Conservation (phyloP, 805 yeast species). For the Kodamaea kaohsiungensis region DNA sequence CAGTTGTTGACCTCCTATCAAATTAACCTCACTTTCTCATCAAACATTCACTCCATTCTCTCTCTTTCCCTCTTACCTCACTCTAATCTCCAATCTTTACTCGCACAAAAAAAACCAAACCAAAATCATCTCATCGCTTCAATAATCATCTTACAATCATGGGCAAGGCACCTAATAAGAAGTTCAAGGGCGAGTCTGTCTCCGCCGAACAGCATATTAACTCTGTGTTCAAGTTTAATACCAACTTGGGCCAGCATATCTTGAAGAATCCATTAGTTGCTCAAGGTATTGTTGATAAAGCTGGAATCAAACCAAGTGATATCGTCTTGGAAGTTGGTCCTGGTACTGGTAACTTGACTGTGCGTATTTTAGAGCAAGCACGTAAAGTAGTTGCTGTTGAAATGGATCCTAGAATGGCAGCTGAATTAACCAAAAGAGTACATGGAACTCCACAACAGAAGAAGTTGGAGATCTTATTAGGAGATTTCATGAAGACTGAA, state of each 20-base stretch:
- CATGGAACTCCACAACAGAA: conserved; percentile 95
- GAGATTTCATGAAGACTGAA: conserved; percentile 95
- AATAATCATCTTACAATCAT: conserved; percentile 24
- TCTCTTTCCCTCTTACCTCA: background rate
- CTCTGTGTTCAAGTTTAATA: conserved; percentile 93
- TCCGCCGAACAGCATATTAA: conserved; percentile 70
- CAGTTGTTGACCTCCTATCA: too few relatives aligned
- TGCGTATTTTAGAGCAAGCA: conserved; percentile 88
- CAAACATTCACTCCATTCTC: background rate
- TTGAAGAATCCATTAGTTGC: conserved; percentile 95
- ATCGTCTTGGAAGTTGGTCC: conserved; percentile 97
- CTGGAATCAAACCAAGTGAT: conserved; percentile 89
- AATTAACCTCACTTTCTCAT: too few relatives aligned
- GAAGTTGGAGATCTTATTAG: conserved; percentile 86
- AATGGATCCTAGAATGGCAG: conserved; percentile 99
- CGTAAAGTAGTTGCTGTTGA: conserved; percentile 94
- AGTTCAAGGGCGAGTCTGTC: conserved; percentile 56
- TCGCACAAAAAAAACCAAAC: background rate
- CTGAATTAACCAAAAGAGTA: conserved; percentile 94
- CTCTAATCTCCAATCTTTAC: background rate
- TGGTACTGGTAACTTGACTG: conserved; percentile 97
- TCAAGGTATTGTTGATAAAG: conserved; percentile 97
- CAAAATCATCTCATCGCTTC: conserved; percentile 6
- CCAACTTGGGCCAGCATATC: conserved; percentile 96
- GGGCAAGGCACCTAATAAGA: conserved; percentile 69